Evolutionary conservation across 768 basidiomycete genomes (phyloP).

Genomic region (Amanita muscaria): DNA sequence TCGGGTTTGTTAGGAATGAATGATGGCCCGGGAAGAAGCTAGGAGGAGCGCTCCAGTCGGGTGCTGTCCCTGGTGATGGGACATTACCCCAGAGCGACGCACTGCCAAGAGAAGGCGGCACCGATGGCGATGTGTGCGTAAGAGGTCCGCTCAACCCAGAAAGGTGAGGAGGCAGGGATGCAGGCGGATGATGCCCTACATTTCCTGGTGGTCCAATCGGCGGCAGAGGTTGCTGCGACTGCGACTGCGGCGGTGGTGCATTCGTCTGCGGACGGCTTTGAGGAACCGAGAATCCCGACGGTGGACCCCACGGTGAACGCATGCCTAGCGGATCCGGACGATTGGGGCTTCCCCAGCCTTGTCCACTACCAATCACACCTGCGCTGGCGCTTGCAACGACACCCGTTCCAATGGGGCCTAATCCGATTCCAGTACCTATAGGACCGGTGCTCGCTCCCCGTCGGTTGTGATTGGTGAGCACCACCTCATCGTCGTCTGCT

Average conservation of each 20-base stretch:
- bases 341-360: slow-evolving; percentile 6
- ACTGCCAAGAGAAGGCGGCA: slow-evolving; percentile 15
- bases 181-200: slow-evolving; percentile 14
- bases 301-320: slow-evolving; percentile 19
- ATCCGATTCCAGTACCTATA: slow-evolving; percentile 19
- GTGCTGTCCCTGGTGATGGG: slow-evolving; percentile 18
- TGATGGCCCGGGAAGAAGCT: slow-evolving; percentile 35
- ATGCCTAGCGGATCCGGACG: slow-evolving; percentile 10
- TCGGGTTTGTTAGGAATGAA: slow-evolving; percentile 31
- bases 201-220: slow-evolving; percentile 16
- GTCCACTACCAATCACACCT: slow-evolving; percentile 7
- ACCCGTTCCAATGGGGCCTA: slow-evolving; percentile 9
- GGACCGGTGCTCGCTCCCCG: slow-evolving; percentile 24
- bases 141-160: slow-evolving; percentile 5
- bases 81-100: slow-evolving; percentile 33
- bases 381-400: slow-evolving; percentile 9
- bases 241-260: slow-evolving; percentile 1
- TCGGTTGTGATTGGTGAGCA: slow-evolving; percentile 37
- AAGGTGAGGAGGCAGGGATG: slow-evolving; percentile 2
- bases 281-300: slow-evolving; percentile 12
- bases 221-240: slow-evolving; percentile 20
- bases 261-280: slow-evolving; percentile 11
- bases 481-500: slow-evolving; percentile 75
- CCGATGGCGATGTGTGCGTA: slow-evolving; percentile 9
- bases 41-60: slow-evolving; percentile 44